Conservation (phyloP, 140 eudicot species). For the Flaveria floridana region DNA sequence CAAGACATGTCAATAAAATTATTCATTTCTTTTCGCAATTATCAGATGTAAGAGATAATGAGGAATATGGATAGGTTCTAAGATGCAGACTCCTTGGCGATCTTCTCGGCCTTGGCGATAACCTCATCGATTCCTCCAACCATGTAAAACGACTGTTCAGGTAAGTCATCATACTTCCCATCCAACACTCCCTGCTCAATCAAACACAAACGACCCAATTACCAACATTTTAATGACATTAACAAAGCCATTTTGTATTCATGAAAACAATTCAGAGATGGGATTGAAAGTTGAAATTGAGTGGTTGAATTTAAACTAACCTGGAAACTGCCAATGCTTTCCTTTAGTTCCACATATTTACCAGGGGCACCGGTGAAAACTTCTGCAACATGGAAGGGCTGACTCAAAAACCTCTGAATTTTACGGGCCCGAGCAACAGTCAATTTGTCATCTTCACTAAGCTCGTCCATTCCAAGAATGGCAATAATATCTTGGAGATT, state of each 20-base stretch:
- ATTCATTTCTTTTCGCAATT: conserved; percentile 53
- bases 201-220: not conserved
- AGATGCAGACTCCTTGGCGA: conserved; percentile 70
- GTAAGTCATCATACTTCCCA: conserved; percentile 82
- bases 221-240: not conserved
- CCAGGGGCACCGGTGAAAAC: conserved; percentile 90
- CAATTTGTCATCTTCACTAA: conserved; percentile 78
- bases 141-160: conserved; percentile 92
- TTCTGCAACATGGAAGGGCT: conserved; percentile 84
- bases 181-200: conserved; percentile 80
- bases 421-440: conserved; percentile 80
- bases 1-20: conserved; percentile 31
- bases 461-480: conserved; percentile 77
- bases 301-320: conserved; percentile 27
- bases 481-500: conserved; percentile 78
- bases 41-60: conserved; percentile 32
- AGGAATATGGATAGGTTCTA: conserved; percentile 24
- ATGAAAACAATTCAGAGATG: not conserved
- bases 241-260: not conserved
- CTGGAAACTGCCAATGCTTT: conserved; percentile 76
- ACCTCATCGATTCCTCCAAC: conserved; percentile 98
- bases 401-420: conserved; percentile 75
- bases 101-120: conserved; percentile 92
- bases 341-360: conserved; percentile 73
- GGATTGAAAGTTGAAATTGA: not conserved